Conservation (phyloP, 192 early-diverging fungal species). For the Chytriomyces confervae region DNA sequence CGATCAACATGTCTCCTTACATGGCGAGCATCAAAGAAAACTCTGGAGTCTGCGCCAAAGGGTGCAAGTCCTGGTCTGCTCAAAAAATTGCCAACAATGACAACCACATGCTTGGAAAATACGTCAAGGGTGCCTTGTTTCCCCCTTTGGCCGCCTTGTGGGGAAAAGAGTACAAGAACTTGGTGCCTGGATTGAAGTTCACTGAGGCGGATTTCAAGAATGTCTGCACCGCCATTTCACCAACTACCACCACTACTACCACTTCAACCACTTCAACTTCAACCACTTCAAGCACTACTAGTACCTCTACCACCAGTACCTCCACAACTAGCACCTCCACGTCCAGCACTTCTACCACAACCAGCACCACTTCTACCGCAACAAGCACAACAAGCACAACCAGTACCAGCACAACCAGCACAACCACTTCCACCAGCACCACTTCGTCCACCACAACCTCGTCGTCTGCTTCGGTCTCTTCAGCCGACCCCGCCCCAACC, state of each 20-base stretch:
- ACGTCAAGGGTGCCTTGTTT: neutral
- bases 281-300: neutral
- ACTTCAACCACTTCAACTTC: neutral
- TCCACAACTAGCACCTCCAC: no score
- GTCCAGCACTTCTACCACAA: no score
- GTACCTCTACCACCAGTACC: neutral
- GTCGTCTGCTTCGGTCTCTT: neutral
- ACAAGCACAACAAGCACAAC: neutral
- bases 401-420: neutral
- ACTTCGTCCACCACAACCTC: neutral
- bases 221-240: neutral
- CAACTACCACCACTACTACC: neutral
- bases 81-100: neutral
- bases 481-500: neutral
- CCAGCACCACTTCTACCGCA: no score
- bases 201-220: neutral
- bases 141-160: neutral
- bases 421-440: neutral
- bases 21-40: no score
- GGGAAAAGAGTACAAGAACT: neutral
- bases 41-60: no score
- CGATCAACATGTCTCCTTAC: no score
- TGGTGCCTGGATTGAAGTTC: neutral
- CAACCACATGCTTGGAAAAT: conserved; percentile 3
- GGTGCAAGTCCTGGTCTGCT: no score